These are phyloP conservation scores for Ogataea trehalophila DNA, from an alignment of 805 yeast species.

Conservation along the genomic window DNA sequence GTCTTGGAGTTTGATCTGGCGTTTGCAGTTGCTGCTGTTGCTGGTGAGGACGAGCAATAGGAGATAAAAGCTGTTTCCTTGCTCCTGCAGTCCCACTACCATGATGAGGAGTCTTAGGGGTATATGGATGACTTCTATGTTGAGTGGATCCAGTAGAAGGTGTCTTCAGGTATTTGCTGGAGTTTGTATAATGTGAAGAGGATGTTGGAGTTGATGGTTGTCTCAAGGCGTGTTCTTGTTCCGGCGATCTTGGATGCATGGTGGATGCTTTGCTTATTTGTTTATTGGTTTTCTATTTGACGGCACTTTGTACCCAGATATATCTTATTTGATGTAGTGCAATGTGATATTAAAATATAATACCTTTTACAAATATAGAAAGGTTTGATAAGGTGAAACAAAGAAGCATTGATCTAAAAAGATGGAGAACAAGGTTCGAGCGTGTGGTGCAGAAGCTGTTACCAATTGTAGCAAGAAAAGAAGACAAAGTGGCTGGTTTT, in stretches of 20 bases:
- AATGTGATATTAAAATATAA: no score
- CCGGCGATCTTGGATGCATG: slow-evolving; percentile 16
- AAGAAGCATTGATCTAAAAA: background rate
- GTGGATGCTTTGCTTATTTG: background rate
- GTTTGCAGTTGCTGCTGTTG: slow-evolving; percentile 10
- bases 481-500: slow-evolving; percentile 17
- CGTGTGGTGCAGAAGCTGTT: no score
- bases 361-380: background rate
- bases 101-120: slow-evolving; percentile 23
- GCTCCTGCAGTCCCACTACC: background rate
- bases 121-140: slow-evolving; percentile 15
- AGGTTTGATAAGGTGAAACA: background rate
- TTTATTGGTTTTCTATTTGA: background rate
- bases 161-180: background rate
- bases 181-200: slow-evolving; percentile 1
- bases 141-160: background rate
- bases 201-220: slow-evolving; percentile 26
- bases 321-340: no score
- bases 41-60: slow-evolving; percentile 10
- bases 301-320: background rate
- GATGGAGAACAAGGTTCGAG: background rate
- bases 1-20: slow-evolving; percentile 24
- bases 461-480: background rate
- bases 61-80: slow-evolving; percentile 14
- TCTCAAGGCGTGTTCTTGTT: slow-evolving; percentile 10